Evolutionary conservation across 108 stramenopile species (phyloP), one percentile per base, ranked within the genome.

Genomic region (Epithemia pelagica): DNA sequence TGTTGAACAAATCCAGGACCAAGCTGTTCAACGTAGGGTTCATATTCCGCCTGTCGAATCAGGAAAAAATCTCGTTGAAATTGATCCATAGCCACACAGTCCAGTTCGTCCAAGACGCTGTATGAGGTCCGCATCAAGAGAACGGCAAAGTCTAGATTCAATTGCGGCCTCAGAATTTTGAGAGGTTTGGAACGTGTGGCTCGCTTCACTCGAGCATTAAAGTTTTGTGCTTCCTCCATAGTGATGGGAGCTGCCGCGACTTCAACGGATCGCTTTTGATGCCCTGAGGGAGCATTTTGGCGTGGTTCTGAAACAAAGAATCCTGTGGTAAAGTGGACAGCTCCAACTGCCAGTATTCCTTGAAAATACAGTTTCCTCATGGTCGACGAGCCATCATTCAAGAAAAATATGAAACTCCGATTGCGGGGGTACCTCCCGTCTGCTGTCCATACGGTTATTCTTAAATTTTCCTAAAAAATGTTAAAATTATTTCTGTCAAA

Each of bases 71-170:
- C 90, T 69, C 84, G 73, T 76, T 95, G 94, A 62, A 95, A 95
- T 62, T 90, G 87, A 76, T 91, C 86, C 91, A 92, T 92, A 0
- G 86, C 75, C 26, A 92, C 88, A 56, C 83, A 78, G 68, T 92
- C 87, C 20, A 92, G 60, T 32, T 78, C 74, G 74, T 92, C 91
- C 26, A 89, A 61, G 22, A 85, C 88, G 62, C 84, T 84, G 74
- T 92, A 92, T 0, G 87, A 88, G 2, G 91, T 86, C 26, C 91
- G 63, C 91, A 92, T 92, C 61, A 92, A 66, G 5, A 89, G 53
- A 2, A 92, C 85, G 0, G 91, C 87, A 79, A 92, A 92, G 64
- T 92, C 91, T 31, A 76, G 70, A 27, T 86, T 84, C 28, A 92
- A 65, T 52, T 84, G 78, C 30, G 76, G 71, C 62, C 91, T 66